phyloP scores from a whole-genome alignment of 2,329 filamentous ascomycete genomes.

The Ceratocystis lukuohia region DNA sequence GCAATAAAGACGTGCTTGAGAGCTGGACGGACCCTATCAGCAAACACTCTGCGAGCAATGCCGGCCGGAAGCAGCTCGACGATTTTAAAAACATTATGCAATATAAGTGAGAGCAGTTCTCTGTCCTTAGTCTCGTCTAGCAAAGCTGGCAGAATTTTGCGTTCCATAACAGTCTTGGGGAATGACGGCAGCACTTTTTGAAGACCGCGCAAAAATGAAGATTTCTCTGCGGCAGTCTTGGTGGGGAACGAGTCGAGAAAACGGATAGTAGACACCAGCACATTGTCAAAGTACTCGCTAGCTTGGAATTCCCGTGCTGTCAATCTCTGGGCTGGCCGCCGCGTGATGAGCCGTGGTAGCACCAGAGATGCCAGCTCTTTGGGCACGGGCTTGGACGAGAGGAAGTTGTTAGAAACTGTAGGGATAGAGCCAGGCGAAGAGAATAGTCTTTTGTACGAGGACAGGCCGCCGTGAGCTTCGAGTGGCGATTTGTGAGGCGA shows the following conservation, averaged over 20 bases:
- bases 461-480: constrained; percentile 65
- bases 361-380: constrained; percentile 63
- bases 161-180: constrained; percentile 84
- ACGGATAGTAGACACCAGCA: constrained; percentile 87
- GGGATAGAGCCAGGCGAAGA: constrained; percentile 66
- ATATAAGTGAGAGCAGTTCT: constrained; percentile 68
- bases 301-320: constrained; percentile 86
- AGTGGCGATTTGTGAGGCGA: constrained; percentile 83
- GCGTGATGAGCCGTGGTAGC: constrained; percentile 72
- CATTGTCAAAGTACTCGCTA: constrained; percentile 92
- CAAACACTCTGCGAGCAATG: constrained; percentile 58
- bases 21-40: constrained; percentile 72
- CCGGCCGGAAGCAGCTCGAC: constrained; percentile 58
- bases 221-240: constrained; percentile 83
- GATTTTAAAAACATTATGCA: constrained; percentile 89
- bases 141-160: constrained; percentile 78
- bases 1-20: constrained; percentile 71
- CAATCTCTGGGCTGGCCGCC: constrained; percentile 74
- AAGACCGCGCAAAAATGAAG: constrained; percentile 79
- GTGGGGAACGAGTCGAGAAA: constrained; percentile 85
- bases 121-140: constrained; percentile 90
- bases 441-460: constrained; percentile 75
- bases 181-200: constrained; percentile 82
- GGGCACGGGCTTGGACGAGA: constrained; percentile 66
- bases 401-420: constrained; percentile 67